Percentiles rank a stretch among this genome's conserved stretches.
Conservation (phyloP, 495 filamentous ascomycete species). For the Penicillium desertorum region DNA sequence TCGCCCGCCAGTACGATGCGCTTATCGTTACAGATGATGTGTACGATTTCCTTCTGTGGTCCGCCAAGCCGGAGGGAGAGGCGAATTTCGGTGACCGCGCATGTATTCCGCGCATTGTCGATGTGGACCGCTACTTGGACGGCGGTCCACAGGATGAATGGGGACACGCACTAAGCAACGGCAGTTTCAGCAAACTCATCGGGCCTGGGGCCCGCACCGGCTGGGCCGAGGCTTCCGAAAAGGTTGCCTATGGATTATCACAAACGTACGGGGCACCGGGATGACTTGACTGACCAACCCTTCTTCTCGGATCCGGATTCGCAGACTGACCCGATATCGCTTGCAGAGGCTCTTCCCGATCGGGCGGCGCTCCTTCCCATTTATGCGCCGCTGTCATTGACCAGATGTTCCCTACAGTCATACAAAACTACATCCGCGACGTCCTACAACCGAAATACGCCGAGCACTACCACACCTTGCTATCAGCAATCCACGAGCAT, state of each 20-base stretch:
- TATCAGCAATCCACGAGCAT: conserved; percentile 52
- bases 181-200: conserved; percentile 81
- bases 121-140: conserved; percentile 67
- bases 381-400: conserved; percentile 64
- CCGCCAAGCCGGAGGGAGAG: conserved; percentile 32
- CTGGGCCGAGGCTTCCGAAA: conserved; percentile 74
- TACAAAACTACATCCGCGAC: conserved; percentile 52
- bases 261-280: conserved; percentile 54
- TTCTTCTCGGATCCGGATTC: neutral
- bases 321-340: conserved; percentile 7
- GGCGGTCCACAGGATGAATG: conserved; percentile 57
- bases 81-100: conserved; percentile 37
- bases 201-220: conserved; percentile 76
- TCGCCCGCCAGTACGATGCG: conserved; percentile 73
- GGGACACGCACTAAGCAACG: conserved; percentile 78
- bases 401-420: conserved; percentile 54
- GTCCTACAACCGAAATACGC: conserved; percentile 55
- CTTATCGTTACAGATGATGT: conserved; percentile 85
- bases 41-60: conserved; percentile 85
- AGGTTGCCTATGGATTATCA: conserved; percentile 64
- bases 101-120: conserved; percentile 67
- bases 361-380: conserved; percentile 76
- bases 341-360: conserved; percentile 62
- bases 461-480: conserved; percentile 52
- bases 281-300: neutral